A percentile compares a stretch with the other conserved stretches of the same genome.
Conservation (phyloP, 257 asterid species). For the Voacanga thouarsii region DNA sequence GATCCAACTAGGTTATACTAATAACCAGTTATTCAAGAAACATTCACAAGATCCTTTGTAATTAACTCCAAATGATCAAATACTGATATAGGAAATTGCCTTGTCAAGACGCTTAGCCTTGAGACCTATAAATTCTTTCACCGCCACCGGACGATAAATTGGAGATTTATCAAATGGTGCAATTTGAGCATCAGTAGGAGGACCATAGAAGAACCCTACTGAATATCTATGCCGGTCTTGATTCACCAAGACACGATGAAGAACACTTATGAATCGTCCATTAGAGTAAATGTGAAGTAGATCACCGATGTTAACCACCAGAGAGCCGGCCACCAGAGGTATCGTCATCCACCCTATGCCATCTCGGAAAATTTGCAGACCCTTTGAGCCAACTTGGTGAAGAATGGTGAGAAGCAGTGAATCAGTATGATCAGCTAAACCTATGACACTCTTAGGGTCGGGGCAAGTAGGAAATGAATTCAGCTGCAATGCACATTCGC, state of each 20-base stretch:
- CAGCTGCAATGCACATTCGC: conserved; percentile 58
- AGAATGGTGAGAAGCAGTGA: conserved; percentile 67
- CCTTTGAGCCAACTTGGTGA: conserved; percentile 56
- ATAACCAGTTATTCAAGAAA: too few species aligned
- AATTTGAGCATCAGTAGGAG: conserved; percentile 38
- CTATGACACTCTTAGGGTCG: conserved; percentile 61
- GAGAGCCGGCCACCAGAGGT: conserved; percentile 42
- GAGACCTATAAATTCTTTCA: conserved; percentile 53
- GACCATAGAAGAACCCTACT: conserved; percentile 55
- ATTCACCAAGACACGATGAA: conserved; percentile 64
- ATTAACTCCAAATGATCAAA: neutral
- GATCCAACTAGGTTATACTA: too few species aligned
- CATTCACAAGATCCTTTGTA: too few species aligned
- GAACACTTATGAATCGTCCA: conserved; percentile 33
- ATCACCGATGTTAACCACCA: conserved; percentile 65
- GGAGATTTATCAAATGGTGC: conserved; percentile 42
- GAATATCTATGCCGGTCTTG: conserved; percentile 42
- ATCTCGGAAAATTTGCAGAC: conserved; percentile 55
- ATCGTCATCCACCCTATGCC: conserved; percentile 50
- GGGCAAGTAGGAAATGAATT: conserved; percentile 87
- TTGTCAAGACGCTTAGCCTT: conserved; percentile 57
- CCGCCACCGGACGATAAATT: conserved; percentile 38
- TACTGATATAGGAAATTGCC: conserved; percentile 40
- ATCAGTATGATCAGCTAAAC: conserved; percentile 84
- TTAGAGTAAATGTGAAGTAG: conserved; percentile 66